Evolutionary conservation across 805 yeast species (phyloP).

Genomic region (Helenozyma rhizophorensis): DNA sequence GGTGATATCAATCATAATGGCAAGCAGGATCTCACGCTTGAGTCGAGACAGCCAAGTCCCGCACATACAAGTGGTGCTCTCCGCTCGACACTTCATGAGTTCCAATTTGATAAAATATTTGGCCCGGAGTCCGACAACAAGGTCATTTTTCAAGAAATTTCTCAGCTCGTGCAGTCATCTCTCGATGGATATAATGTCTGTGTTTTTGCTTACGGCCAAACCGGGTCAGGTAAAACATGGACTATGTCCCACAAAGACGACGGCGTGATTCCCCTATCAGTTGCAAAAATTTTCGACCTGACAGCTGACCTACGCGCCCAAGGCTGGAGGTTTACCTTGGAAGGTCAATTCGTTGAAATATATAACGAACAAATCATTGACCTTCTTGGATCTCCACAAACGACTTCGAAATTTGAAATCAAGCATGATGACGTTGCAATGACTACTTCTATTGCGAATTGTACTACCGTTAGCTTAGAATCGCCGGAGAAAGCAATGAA

Average conservation of each 20-base stretch:
- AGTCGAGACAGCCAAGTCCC: no score
- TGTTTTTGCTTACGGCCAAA: conserved; percentile 95
- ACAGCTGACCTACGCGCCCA: conserved; percentile 42
- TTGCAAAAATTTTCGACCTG: conserved; percentile 63
- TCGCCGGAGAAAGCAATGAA: conserved; percentile 45
- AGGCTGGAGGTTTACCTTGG: conserved; percentile 61
- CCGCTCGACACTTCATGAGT: conserved; percentile 22
- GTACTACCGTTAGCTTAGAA: conserved; percentile 45
- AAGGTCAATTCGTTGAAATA: conserved; percentile 82
- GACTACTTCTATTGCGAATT: conserved; percentile 59
- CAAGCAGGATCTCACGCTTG: conserved; percentile 29
- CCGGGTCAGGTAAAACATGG: conserved; percentile 86
- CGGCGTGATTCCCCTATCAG: conserved; percentile 81
- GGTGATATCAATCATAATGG: conserved; percentile 31
- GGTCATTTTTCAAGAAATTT: conserved; percentile 76
- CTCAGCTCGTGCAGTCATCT: conserved; percentile 69
- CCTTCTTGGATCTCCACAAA: conserved; percentile 37
- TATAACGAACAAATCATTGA: conserved; percentile 82
- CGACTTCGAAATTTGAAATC: conserved; percentile 53
- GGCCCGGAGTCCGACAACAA: conserved; percentile 47
- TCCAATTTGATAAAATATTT: conserved; percentile 79
- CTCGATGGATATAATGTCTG: conserved; percentile 85
- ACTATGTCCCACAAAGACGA: conserved; percentile 73
- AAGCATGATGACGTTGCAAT: conserved; percentile 56
- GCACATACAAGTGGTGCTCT: no score